A percentile compares a stretch with the other conserved stretches of the same genome.
These are phyloP conservation scores for Chlorella vulgaris DNA, from an alignment of 139 green algal species.

Conservation along the genomic window DNA sequence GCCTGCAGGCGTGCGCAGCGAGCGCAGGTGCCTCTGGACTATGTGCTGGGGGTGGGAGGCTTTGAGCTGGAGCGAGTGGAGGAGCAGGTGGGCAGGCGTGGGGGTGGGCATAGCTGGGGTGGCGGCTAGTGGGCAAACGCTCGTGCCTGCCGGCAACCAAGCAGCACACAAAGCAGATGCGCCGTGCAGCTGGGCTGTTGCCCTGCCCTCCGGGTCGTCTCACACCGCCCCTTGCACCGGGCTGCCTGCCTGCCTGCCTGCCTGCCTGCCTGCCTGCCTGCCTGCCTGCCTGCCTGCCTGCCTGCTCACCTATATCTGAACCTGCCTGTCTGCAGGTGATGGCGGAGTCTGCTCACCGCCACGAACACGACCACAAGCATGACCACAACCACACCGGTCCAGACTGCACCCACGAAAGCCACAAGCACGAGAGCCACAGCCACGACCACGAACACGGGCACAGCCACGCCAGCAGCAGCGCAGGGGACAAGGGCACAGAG, in stretches of 20 bases:
- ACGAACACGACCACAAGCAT: conserved; percentile 48
- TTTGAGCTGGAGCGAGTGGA: conserved; percentile 93
- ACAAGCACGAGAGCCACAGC: conserved; percentile 43
- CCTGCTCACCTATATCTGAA: background rate
- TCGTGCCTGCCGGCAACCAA: no score
- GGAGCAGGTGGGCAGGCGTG: conserved; percentile 58
- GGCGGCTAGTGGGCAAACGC: no score
- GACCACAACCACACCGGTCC: conserved; percentile 39
- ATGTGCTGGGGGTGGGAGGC: conserved; percentile 92
- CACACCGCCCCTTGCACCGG: no score
- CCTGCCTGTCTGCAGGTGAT: conserved; percentile 26
- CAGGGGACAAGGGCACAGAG: conserved; percentile 35
- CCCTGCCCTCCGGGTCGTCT: no score
- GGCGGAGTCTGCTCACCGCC: conserved; percentile 37
- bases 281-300: no score
- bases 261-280: no score
- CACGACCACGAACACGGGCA: conserved; percentile 57
- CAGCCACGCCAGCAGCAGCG: conserved; percentile 18
- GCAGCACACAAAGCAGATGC: no score
- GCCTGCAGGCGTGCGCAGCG: conserved; percentile 39
- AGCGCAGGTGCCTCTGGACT: conserved; percentile 82
- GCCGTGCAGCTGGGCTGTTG: no score
- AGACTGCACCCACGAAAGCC: conserved; percentile 36
- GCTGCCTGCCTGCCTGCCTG: no score
- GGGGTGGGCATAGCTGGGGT: no score